Conservation (phyloP, 1,284 basidiomycete genomes). For the Cryptococcus neoformans region DNA sequence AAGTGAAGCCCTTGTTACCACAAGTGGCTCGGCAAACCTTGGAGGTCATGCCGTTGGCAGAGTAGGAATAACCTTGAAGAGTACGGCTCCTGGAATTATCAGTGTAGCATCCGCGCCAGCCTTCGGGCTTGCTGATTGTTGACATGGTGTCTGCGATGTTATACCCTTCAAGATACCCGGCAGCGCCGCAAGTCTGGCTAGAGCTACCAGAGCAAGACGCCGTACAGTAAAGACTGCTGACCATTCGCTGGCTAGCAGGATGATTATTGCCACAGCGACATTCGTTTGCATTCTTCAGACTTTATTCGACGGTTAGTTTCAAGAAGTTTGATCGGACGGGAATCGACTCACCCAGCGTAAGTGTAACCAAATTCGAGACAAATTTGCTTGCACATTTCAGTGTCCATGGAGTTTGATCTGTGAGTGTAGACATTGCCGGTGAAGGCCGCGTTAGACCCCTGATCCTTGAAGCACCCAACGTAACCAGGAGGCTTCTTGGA, state of each 20-base stretch:
- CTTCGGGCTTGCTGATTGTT: conserved; percentile 6
- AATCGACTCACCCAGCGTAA: conserved; percentile 12
- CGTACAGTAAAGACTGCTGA: conserved; percentile 9
- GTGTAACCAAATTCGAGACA: conserved; percentile 26
- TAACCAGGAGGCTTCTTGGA: conserved; percentile 11
- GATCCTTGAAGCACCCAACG: conserved; percentile 17
- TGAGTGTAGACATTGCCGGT: conserved; percentile 15
- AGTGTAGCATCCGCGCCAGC: conserved; percentile 21
- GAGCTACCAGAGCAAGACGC: conserved; percentile 22
- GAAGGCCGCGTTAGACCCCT: conserved; percentile 13
- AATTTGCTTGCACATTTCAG: conserved; percentile 22
- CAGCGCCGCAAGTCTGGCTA: conserved; percentile 22
- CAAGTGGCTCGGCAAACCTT: conserved; percentile 19
- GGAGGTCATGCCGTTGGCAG: conserved; percentile 18
- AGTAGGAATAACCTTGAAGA: conserved; percentile 17
- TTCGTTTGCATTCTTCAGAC: conserved; percentile 10
- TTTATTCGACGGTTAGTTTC: no score
- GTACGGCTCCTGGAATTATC: conserved; percentile 12
- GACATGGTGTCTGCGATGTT: conserved; percentile 8
- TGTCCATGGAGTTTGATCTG: conserved; percentile 20
- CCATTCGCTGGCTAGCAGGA: conserved; percentile 8
- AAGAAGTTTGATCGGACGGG: neutral
- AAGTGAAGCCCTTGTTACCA: conserved; percentile 15
- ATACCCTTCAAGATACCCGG: conserved; percentile 13
- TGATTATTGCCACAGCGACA: conserved; percentile 13